Percentiles rank a stretch among this genome's conserved stretches.
phyloP scores from a whole-genome alignment of 108 stramenopile genomes.

The Skeletonema tropicum region DNA sequence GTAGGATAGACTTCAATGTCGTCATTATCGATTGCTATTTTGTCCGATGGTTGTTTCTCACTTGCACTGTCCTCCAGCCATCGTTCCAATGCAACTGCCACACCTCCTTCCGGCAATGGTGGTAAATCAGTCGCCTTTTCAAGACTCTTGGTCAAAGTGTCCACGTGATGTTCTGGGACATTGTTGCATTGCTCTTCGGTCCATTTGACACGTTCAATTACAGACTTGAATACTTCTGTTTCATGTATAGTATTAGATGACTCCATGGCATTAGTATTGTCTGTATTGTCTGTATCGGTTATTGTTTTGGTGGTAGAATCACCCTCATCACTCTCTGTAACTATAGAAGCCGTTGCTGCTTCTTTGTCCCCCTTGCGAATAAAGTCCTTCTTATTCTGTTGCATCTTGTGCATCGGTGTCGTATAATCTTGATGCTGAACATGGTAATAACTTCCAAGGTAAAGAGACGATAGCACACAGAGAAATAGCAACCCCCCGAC shows the following conservation, averaged over 20 bases:
- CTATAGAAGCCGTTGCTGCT: too few relatives aligned
- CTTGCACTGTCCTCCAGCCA: constrained; percentile 27
- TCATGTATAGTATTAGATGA: constrained; percentile 17
- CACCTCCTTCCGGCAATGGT: constrained; percentile 48
- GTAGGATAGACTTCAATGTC: constrained; percentile 29
- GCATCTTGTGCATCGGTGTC: neutral
- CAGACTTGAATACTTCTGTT: constrained; percentile 39
- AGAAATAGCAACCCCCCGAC: neutral
- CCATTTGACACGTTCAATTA: constrained; percentile 43
- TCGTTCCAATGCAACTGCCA: constrained; percentile 35
- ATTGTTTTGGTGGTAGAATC: neutral
- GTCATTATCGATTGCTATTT: too few relatives aligned
- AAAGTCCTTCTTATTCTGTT: neutral
- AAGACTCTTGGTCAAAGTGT: constrained; percentile 30
- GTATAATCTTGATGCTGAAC: neutral
- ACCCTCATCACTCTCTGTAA: too few relatives aligned
- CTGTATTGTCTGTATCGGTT: neutral
- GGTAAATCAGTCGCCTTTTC: constrained; percentile 39
- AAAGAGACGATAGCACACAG: neutral
- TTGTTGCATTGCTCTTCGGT: constrained; percentile 33
- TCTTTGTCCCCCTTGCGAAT: neutral
- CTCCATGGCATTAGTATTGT: too few relatives aligned
- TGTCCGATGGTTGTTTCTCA: neutral
- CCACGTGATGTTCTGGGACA: constrained; percentile 24
- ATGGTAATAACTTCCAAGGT: constrained; percentile 2